phyloP scores from a whole-genome alignment of 345 rosid species.

The Kandelia obovata region DNA sequence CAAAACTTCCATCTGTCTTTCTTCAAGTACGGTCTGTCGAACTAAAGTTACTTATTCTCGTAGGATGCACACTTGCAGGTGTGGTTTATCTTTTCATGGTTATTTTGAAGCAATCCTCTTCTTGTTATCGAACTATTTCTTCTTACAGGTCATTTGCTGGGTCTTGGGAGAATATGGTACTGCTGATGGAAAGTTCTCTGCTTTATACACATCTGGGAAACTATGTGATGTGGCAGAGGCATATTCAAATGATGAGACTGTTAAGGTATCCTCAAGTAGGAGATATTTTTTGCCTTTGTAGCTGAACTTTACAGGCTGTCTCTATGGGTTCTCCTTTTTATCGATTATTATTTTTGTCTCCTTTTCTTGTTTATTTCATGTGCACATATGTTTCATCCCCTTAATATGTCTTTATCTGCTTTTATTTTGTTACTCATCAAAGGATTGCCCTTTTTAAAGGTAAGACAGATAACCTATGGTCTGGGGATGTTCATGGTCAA shows the following conservation, averaged over 20 bases:
- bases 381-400: neutral
- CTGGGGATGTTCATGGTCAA: neutral
- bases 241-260: constrained; percentile 88
- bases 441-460: neutral
- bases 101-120: neutral
- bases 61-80: neutral
- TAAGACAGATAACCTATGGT: neutral
- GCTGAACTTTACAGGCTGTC: neutral
- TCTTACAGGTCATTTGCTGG: constrained; percentile 92
- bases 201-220: constrained; percentile 81
- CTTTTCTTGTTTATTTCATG: neutral
- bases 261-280: constrained; percentile 54
- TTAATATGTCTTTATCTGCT: neutral
- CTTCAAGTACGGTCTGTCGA: constrained; percentile 59
- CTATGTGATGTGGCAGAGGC: constrained; percentile 94
- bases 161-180: constrained; percentile 95
- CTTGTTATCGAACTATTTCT: constrained; percentile 13
- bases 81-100: neutral
- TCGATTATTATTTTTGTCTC: neutral
- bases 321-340: neutral
- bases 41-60: constrained; percentile 10
- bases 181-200: constrained; percentile 77
- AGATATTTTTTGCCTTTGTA: neutral
- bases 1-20: constrained; percentile 93
- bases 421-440: neutral